A percentile compares a stretch with the other conserved stretches of the same genome.
These are phyloP conservation scores for Candida stauntonica DNA, from an alignment of 805 yeast genomes.

Conservation along the genomic window DNA sequence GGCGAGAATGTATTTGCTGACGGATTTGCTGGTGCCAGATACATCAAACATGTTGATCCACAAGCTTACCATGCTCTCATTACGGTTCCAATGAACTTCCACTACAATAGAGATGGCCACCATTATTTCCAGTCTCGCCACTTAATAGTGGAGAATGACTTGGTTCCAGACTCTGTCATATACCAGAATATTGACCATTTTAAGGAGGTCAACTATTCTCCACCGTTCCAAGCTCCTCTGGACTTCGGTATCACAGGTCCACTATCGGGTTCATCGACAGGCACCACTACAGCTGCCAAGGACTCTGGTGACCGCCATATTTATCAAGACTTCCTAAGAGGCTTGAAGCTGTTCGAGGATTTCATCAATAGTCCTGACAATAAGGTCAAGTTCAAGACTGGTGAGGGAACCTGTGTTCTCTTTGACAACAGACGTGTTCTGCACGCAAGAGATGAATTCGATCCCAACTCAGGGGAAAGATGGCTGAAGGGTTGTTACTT, in stretches of 20 bases:
- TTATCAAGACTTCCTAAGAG: conserved; percentile 54
- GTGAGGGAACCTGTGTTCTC: conserved; percentile 58
- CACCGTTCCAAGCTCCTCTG: conserved; percentile 80
- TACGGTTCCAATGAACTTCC: conserved; percentile 62
- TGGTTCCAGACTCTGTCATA: conserved; percentile 10
- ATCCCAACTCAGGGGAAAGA: conserved; percentile 45
- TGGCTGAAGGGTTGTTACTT: conserved; percentile 77
- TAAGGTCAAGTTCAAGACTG: conserved; percentile 49
- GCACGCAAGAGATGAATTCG: conserved; percentile 56
- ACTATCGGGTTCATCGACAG: conserved; percentile 15
- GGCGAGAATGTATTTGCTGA: conserved; percentile 72
- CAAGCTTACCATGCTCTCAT: conserved; percentile 59
- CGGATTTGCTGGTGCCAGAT: conserved; percentile 58
- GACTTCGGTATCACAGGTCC: conserved; percentile 46
- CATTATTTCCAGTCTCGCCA: conserved; percentile 61
- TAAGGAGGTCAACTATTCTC: conserved; percentile 66
- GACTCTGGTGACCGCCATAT: conserved; percentile 37
- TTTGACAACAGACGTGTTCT: conserved; percentile 69
- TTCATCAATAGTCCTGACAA: conserved; percentile 49
- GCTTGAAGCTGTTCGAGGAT: conserved; percentile 56
- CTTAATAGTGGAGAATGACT: conserved; percentile 52
- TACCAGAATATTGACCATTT: conserved; percentile 31
- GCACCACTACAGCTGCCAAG: conserved; percentile 29
- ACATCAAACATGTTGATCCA: conserved; percentile 52
- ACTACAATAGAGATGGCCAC: conserved; percentile 58